Evolutionary conservation across 179 eudicot species (phyloP).

Genomic region (Carnegiea gigantea): DNA sequence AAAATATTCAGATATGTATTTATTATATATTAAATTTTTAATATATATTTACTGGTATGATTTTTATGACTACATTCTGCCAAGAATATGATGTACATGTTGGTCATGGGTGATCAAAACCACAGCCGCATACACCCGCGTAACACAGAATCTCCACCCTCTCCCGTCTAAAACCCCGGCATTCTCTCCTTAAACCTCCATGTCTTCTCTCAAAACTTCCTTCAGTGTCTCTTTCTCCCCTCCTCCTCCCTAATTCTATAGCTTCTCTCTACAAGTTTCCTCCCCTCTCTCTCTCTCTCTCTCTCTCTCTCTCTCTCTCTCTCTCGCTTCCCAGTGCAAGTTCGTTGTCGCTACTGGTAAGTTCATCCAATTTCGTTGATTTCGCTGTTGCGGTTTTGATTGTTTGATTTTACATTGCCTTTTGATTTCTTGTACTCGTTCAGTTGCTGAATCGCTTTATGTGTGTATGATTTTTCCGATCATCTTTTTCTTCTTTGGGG

Average conservation of each 20-base stretch:
- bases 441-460: neutral
- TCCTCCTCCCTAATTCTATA: neutral
- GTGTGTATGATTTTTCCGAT: neutral
- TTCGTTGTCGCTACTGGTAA: neutral
- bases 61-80: too few species aligned
- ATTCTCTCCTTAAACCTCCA: slow-evolving; percentile 9
- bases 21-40: too few species aligned
- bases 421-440: neutral
- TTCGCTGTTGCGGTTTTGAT: neutral
- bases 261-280: slow-evolving; percentile 15
- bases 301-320: neutral
- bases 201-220: neutral
- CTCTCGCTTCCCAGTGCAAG: neutral
- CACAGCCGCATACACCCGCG: neutral
- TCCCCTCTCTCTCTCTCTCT: neutral
- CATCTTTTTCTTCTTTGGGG: neutral
- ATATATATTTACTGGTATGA: too few species aligned
- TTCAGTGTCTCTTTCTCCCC: neutral
- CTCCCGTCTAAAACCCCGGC: neutral
- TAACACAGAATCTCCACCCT: neutral
- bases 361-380: neutral
- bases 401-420: neutral
- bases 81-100: too few species aligned
- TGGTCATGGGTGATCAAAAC: too few species aligned
- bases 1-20: too few species aligned